Base-by-base conservation (phyloP, 371 early-diverging fungal species). In the Encephalitozoon intestinalis region DNA sequence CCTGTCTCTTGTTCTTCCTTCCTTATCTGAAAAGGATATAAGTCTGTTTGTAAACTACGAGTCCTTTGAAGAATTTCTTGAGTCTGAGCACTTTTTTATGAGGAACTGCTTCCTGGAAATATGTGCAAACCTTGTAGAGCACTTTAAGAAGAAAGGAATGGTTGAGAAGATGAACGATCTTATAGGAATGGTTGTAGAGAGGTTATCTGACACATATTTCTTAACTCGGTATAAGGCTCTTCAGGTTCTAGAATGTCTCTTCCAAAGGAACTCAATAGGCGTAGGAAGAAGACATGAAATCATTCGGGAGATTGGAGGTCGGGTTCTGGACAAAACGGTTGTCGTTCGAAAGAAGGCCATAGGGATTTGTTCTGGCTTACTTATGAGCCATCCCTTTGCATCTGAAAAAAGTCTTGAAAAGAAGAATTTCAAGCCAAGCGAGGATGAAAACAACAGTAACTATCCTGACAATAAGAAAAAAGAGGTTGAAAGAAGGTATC, bases 321-420 rank as follows among this genome's bases (percentile, higher is more conserved):
- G 83, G 34, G 77, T 82, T 21, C 64, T 54, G 51, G 84, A 84
- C 67, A 84, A 81, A 51, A 78, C 84, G 18, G 81, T 81, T 40
- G 67, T 79, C 12, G 84, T 84, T 30, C 73, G 84, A 65, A 84
- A 80, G 67, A 80, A 77, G 44, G 73, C 81, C 11, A 73, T 84
- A 28, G 9, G 51, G 0, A 67, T 84, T 25, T 76, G 80, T 39
- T 73, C 64, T 46, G 46, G 73, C 11, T 26, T 79, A 49, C 49
- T 82, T n/a, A 76, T 80, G 28, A 82, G 54, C 50, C 81, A 84
- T 76, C 81, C 82, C 26, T 82, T 83, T 79, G 71, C 49, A 21
- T 37, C 78, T 41, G 75, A 78, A 28, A 70, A 72, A 34, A 73
- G 31, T 12, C 34, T 63, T 23, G 46, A 73, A 9, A 70, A 67